phyloP scores from a whole-genome alignment of 306 rosid species.

The Cucumis melo region DNA sequence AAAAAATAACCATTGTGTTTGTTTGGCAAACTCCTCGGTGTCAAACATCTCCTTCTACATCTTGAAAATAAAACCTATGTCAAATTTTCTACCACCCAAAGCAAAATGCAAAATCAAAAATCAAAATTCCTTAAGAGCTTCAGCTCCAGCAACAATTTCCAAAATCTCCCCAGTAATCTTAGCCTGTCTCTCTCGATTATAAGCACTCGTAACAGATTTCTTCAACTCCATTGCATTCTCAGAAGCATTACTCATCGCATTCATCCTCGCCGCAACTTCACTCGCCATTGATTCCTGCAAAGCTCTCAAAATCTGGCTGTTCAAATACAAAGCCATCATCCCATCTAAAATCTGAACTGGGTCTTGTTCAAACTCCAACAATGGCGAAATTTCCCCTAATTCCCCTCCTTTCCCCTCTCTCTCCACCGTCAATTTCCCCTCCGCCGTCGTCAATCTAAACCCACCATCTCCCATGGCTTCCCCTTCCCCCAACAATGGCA shows the following conservation, averaged over 20 bases:
- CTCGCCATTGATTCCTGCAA: conserved; percentile 79
- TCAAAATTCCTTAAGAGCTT: conserved; percentile 36
- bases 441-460: conserved; percentile 53
- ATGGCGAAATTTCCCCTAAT: conserved; percentile 17
- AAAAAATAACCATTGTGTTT: no score
- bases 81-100: neutral
- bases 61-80: neutral
- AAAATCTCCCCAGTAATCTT: conserved; percentile 65
- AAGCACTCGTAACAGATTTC: conserved; percentile 36
- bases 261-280: conserved; percentile 81
- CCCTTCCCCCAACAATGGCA: conserved; percentile 42
- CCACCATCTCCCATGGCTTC: conserved; percentile 45
- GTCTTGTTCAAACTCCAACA: conserved; percentile 69
- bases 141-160: conserved; percentile 82
- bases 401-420: conserved; percentile 22
- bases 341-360: conserved; percentile 82
- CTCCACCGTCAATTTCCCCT: conserved; percentile 47
- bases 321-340: conserved; percentile 77
- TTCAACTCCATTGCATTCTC: conserved; percentile 61
- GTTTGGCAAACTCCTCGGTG: no score
- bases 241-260: conserved; percentile 62
- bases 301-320: conserved; percentile 54
- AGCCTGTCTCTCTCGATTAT: conserved; percentile 57
- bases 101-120: neutral
- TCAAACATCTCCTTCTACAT: neutral